Base-by-base conservation (phyloP, 2,329 filamentous ascomycete species). In the Nemania serpens region DNA sequence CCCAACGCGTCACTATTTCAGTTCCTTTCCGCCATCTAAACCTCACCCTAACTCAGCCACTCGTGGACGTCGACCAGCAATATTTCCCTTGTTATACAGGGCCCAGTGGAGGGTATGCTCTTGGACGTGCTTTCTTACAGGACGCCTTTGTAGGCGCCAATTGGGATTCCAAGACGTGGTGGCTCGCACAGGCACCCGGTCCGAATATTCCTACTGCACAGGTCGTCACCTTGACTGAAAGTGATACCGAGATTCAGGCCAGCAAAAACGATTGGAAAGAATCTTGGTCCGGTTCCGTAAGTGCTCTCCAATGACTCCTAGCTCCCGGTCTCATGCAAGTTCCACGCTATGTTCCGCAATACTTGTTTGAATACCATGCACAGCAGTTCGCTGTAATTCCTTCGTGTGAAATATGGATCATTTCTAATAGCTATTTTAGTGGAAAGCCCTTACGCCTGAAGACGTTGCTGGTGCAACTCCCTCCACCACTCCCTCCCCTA, bases 81-180 rank as follows among this genome's bases (percentile, higher is more conserved):
- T 81, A 80, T 64, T 80, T 82, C 58, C 80, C 78, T 1, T 81
- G 79, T 60, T 71, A 71, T 18, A 71, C 72, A 0, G 71, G 69
- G 10, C 51, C 63, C 5, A 63, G 62, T 2, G 52, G 61, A 1
- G 20, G 46, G 5, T 76, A 75, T 60, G 69, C 68, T 2, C 74
- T 82, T 2, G 80, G 80, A 0, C 75, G 78, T 17, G 76, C 77
- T 1, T 81, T 81, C 61, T 69, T 82, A 1, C 80, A 82, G 62
- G 79, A 79, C 29, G 78, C 79, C 3, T 82, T 81, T 45, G 57
- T 81, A 0, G 78, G 75, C 3, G 75, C 74, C 6, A 77, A 79
- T 61, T 79, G 75, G 74, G 69, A 71, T 17, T 42, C 63, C 0
- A 70, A 71, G 20, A 71, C 65, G 15, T 73, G 72, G 69, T 79